phyloP scores from a whole-genome alignment of 2,329 filamentous ascomycete species.

The Ophiognomonia clavigignenti-juglandacearum region DNA sequence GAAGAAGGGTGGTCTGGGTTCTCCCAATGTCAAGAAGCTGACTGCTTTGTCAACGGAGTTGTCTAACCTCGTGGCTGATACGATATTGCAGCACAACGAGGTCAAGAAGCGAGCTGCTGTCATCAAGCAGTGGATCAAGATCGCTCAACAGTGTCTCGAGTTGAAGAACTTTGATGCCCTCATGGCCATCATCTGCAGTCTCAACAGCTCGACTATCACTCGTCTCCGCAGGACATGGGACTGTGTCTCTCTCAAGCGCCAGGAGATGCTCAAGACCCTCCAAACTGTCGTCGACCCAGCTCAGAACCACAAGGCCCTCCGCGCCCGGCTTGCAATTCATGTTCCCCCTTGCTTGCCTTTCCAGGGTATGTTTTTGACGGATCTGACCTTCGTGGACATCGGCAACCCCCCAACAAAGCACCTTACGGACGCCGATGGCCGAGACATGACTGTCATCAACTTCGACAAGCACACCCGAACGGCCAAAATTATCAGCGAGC shows the following conservation, averaged over 20 bases:
- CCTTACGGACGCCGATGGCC: slow-evolving; percentile 48
- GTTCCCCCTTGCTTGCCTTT: slow-evolving; percentile 92
- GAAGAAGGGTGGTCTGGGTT: slow-evolving; percentile 74
- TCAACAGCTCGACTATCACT: slow-evolving; percentile 87
- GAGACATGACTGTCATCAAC: slow-evolving; percentile 77
- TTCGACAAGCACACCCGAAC: slow-evolving; percentile 96
- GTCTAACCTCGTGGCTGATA: slow-evolving; percentile 88
- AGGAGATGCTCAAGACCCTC: slow-evolving; percentile 70
- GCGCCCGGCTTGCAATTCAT: slow-evolving; percentile 76
- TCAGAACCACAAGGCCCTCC: slow-evolving; percentile 85
- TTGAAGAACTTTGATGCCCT: slow-evolving; percentile 94
- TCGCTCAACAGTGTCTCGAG: slow-evolving; percentile 79
- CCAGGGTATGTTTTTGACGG: slow-evolving; percentile 92
- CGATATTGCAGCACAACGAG: slow-evolving; percentile 82
- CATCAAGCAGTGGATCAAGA: slow-evolving; percentile 98
- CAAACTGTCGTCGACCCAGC: slow-evolving; percentile 83
- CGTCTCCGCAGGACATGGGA: slow-evolving; percentile 93
- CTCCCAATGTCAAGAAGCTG: slow-evolving; percentile 91
- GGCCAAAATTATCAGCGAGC: slow-evolving; percentile 89
- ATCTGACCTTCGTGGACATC: slow-evolving; percentile 92
- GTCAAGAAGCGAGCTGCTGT: slow-evolving; percentile 84
- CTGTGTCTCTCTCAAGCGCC: slow-evolving; percentile 75
- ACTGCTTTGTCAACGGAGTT: slow-evolving; percentile 87
- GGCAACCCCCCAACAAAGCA: slow-evolving; percentile 85
- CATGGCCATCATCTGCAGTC: slow-evolving; percentile 93